These are phyloP conservation scores for Aspergillus conjunctus DNA, from an alignment of 495 filamentous ascomycete genomes.

Conservation along the genomic window DNA sequence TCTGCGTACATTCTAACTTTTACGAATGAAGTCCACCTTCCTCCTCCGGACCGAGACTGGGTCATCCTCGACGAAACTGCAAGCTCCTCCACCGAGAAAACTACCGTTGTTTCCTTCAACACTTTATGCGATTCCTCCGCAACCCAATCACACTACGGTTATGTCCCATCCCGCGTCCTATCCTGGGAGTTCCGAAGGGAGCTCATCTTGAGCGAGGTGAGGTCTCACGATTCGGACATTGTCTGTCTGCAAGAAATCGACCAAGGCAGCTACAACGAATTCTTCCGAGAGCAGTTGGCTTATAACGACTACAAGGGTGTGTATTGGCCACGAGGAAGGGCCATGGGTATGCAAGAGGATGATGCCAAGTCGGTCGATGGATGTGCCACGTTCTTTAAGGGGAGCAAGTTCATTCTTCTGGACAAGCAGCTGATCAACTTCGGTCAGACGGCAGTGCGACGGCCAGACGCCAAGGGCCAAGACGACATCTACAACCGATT, in stretches of 20 bases:
- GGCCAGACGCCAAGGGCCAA: conserved; percentile 91
- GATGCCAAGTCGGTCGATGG: conserved; percentile 88
- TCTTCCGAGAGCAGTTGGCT: conserved; percentile 78
- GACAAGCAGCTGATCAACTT: conserved; percentile 95
- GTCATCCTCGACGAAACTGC: conserved; percentile 64
- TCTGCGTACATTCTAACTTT: conserved; percentile 22
- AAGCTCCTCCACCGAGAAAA: conserved; percentile 53
- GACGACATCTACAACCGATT: conserved; percentile 97
- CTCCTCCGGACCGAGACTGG: conserved; percentile 74
- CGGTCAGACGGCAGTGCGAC: conserved; percentile 84
- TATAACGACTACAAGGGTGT: conserved; percentile 89
- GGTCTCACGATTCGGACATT: conserved; percentile 80
- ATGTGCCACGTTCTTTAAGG: conserved; percentile 95
- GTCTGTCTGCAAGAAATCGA: conserved; percentile 93
- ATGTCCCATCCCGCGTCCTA: conserved; percentile 75
- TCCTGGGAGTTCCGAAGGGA: conserved; percentile 84
- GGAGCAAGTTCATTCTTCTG: conserved; percentile 83
- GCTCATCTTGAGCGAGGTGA: conserved; percentile 77
- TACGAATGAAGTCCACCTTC: conserved; percentile 46
- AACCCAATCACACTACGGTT: conserved; percentile 81
- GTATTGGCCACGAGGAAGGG: conserved; percentile 82
- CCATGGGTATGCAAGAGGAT: conserved; percentile 86
- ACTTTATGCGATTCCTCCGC: conserved; percentile 91
- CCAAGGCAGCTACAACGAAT: conserved; percentile 84
- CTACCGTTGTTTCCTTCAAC: conserved; percentile 89